phyloP scores from a whole-genome alignment of 2,329 filamentous ascomycete genomes.

The Didymella arachidicola region DNA sequence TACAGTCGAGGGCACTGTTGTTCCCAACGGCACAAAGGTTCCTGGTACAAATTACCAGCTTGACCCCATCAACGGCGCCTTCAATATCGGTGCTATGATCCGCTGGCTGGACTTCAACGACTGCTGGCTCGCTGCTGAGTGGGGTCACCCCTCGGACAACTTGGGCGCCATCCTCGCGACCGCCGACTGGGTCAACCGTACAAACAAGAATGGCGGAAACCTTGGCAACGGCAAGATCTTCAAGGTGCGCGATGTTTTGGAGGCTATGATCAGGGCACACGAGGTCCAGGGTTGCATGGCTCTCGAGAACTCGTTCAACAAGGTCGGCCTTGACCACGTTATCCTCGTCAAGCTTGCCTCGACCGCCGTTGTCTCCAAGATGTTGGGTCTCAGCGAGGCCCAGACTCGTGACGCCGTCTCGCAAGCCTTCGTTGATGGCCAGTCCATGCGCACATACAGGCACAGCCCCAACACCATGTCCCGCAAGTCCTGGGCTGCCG shows the following conservation, averaged over 20 bases:
- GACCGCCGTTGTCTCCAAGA: conserved; percentile 90
- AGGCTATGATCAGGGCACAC: conserved; percentile 99
- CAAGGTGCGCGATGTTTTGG: conserved; percentile 87
- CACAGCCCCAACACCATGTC: conserved; percentile 99
- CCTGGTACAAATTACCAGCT: conserved; percentile 93
- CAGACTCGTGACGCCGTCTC: conserved; percentile 96
- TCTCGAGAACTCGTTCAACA: conserved; percentile 98
- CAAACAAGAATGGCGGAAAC: conserved; percentile 84
- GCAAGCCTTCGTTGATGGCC: conserved; percentile 97
- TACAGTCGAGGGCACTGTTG: conserved; percentile 85
- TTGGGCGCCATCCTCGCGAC: conserved; percentile 95
- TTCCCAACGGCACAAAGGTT: conserved; percentile 90
- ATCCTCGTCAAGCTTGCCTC: conserved; percentile 97
- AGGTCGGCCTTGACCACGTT: conserved; percentile 96
- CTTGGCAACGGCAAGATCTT: conserved; percentile 77
- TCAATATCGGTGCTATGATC: conserved; percentile 99
- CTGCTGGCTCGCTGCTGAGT: conserved; percentile 98
- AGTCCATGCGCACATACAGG: conserved; percentile 94
- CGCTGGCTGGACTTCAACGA: conserved; percentile 99
- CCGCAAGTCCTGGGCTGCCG: conserved; percentile 97
- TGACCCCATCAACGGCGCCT: conserved; percentile 93
- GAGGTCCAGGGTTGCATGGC: conserved; percentile 98
- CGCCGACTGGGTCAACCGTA: conserved; percentile 96
- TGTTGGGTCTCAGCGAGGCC: conserved; percentile 87
- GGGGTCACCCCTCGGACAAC: conserved; percentile 99